Conservation (phyloP, 805 yeast genomes). For the Suhomyces xylopsoci region DNA sequence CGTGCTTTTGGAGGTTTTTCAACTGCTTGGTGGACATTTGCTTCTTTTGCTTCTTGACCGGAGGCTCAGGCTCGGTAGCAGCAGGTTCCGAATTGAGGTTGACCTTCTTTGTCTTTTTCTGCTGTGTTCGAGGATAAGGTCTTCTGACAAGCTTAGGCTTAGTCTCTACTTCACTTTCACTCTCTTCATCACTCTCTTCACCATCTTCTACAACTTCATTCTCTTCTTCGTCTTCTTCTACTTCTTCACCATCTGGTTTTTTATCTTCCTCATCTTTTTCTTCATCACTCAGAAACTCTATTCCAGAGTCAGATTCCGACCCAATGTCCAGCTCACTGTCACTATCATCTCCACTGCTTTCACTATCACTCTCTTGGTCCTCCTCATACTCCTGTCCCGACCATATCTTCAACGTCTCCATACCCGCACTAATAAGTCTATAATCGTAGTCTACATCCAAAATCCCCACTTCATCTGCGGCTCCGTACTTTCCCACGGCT, state of each 20-base stretch:
- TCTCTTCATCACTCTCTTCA: conserved; percentile 12
- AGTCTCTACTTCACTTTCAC: too few species aligned
- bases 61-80: conserved; percentile 15
- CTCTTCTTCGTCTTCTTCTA: conserved; percentile 12
- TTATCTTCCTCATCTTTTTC: conserved; percentile 13
- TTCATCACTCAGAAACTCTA: conserved; percentile 9
- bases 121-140: conserved; percentile 10
- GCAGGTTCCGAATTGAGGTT: background rate
- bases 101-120: conserved; percentile 2
- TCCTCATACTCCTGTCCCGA: conserved; percentile 29
- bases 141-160: background rate
- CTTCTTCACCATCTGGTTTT: conserved; percentile 11
- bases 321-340: conserved; percentile 2
- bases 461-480: conserved; percentile 67
- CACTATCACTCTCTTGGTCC: conserved; percentile 19
- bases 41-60: conserved; percentile 29
- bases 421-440: conserved; percentile 76
- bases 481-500: conserved; percentile 31
- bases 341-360: background rate
- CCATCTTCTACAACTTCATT: conserved; percentile 3
- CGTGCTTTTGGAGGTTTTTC: conserved; percentile 48
- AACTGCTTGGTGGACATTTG: conserved; percentile 43
- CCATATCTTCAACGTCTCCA: conserved; percentile 84
- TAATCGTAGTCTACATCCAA: conserved; percentile 81
- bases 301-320: conserved; percentile 10